These are phyloP conservation scores for Penicillium roqueforti DNA, from an alignment of 495 filamentous ascomycete species.

Conservation along the genomic window DNA sequence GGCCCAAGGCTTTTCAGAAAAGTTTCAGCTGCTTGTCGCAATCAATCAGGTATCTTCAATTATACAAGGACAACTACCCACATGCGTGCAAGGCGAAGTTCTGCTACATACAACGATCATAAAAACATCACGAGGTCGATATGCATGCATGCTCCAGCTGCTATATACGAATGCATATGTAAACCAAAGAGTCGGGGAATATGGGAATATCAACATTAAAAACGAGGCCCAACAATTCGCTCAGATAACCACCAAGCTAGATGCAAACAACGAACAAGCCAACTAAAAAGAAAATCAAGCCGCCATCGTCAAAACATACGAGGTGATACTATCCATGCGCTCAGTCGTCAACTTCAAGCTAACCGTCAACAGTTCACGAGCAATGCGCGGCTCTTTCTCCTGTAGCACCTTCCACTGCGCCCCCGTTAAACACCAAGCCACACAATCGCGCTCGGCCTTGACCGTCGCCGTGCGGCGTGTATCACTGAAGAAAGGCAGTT, in stretches of 20 bases:
- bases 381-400: conserved; percentile 65
- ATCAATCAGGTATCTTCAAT: too few relatives aligned
- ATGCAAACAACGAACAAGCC: not conserved
- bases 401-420: conserved; percentile 68
- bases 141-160: not conserved
- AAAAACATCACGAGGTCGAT: not conserved
- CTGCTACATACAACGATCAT: too few relatives aligned
- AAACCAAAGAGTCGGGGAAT: not conserved
- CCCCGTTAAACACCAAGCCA: conserved; percentile 73
- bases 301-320: conserved; percentile 41
- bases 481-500: conserved; percentile 91
- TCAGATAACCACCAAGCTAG: conserved; percentile 7
- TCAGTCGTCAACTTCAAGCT: conserved; percentile 84
- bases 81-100: too few relatives aligned
- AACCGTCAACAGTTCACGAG: conserved; percentile 77
- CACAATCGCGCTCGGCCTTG: conserved; percentile 70
- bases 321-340: conserved; percentile 85
- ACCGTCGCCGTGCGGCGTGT: conserved; percentile 85
- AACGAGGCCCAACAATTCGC: not conserved
- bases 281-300: conserved; percentile 4
- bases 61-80: too few relatives aligned
- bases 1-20: too few relatives aligned
- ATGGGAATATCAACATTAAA: conserved; percentile 1
- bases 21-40: too few relatives aligned
- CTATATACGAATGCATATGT: not conserved